Conservation (phyloP, 352 stramenopile genomes). For the Phytophthora pinifolia region DNA sequence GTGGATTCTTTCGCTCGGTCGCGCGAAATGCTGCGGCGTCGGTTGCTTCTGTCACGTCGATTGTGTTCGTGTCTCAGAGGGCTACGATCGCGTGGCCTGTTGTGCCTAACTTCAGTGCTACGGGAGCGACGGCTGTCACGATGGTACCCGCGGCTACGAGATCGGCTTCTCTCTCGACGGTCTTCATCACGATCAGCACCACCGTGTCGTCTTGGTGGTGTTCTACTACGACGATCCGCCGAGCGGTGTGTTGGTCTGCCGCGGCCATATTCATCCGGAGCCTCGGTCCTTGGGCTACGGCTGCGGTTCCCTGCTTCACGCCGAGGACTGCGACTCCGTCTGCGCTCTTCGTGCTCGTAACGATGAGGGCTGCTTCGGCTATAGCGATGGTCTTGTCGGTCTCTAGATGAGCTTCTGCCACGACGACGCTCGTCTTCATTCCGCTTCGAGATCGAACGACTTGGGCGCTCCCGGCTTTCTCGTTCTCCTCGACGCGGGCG, state of each 20-base stretch:
- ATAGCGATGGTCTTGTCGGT: constrained; percentile 7
- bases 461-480: constrained; percentile 7
- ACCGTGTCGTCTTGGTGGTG: constrained; percentile 17
- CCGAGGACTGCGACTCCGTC: constrained; percentile 5
- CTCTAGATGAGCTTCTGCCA: constrained; percentile 10
- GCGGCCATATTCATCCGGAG: constrained; percentile 29
- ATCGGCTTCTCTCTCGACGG: constrained; percentile 21
- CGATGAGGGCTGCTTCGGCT: constrained; percentile 23
- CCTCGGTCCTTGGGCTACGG: constrained; percentile 1
- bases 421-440: constrained; percentile 5
- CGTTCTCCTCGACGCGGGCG: constrained; percentile 1
- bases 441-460: constrained; percentile 1
- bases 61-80: neutral
- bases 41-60: neutral
- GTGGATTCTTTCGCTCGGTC: constrained; percentile 6
- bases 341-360: constrained; percentile 1
- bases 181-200: constrained; percentile 6
- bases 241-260: constrained; percentile 11
- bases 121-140: constrained; percentile 14
- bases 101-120: constrained; percentile 10
- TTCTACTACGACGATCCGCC: constrained; percentile 14
- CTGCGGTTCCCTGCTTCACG: neutral
- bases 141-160: constrained; percentile 14
- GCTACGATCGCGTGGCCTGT: constrained; percentile 20
- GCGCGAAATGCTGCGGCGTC: constrained; percentile 10